Percentiles rank a stretch among this genome's conserved stretches.
These are phyloP conservation scores for Exophiala sp. DNA, from an alignment of 2,329 filamentous ascomycete species.

Conservation along the genomic window DNA sequence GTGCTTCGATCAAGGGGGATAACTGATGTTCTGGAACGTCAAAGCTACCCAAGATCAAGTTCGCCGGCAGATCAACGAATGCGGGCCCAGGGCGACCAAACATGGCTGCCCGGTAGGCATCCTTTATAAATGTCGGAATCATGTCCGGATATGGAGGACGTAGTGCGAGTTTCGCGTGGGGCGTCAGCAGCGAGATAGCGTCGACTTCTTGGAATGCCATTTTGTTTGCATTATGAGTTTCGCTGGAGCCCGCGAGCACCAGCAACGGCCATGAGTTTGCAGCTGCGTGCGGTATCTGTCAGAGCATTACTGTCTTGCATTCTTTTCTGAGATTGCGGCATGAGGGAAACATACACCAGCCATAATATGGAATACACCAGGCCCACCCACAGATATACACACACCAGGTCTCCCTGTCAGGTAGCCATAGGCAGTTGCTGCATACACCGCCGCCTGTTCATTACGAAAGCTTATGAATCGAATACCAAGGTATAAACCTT, in stretches of 20 bases:
- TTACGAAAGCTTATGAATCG: conserved; percentile 58
- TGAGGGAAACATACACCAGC: conserved; percentile 44
- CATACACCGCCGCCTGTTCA: conserved; percentile 57
- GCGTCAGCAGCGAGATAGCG: conserved; percentile 50
- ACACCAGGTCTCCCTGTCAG: conserved; percentile 55
- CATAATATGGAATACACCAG: conserved; percentile 56
- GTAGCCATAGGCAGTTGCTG: conserved; percentile 57
- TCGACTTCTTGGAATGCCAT: conserved; percentile 58
- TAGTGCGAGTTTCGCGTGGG: conserved; percentile 52
- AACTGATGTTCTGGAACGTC: conserved; percentile 17
- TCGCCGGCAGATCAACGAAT: conserved; percentile 55
- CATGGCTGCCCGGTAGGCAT: conserved; percentile 52
- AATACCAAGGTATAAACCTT: conserved; percentile 55
- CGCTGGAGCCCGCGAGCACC: conserved; percentile 52
- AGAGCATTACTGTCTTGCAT: conserved; percentile 8
- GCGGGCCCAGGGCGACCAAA: conserved; percentile 53
- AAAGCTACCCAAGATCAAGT: conserved; percentile 48
- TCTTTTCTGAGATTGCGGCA: too few species aligned
- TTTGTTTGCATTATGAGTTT: conserved; percentile 50
- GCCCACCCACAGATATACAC: conserved; percentile 56
- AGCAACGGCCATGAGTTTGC: conserved; percentile 56
- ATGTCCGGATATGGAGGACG: conserved; percentile 45
- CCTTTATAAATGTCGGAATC: conserved; percentile 40
- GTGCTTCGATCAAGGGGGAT: too few species aligned
- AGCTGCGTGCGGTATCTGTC: conserved; percentile 48